Conservation (phyloP, 495 filamentous ascomycete genomes). For the Penicillium macrosclerotiorum region DNA sequence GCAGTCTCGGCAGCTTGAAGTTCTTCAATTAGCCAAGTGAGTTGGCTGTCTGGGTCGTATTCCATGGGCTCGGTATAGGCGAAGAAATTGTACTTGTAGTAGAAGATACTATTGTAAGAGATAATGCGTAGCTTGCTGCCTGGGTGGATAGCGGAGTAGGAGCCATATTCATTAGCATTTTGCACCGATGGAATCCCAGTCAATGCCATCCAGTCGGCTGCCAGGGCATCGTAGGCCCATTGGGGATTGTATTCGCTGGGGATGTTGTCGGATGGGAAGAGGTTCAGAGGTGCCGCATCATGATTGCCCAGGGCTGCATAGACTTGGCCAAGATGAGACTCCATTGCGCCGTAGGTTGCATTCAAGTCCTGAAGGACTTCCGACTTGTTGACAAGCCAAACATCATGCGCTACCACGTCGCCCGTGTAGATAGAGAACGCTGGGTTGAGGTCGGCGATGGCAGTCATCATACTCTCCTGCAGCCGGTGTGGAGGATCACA, state of each 20-base stretch:
- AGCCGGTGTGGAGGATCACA: constrained; percentile 52
- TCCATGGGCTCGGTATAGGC: constrained; percentile 49
- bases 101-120: constrained; percentile 57
- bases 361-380: constrained; percentile 43
- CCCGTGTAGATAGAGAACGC: constrained; percentile 32
- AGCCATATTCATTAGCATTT: constrained; percentile 41
- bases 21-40: constrained; percentile 50
- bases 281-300: constrained; percentile 51
- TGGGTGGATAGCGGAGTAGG: constrained; percentile 47
- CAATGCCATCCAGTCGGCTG: constrained; percentile 45
- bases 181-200: constrained; percentile 35
- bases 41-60: constrained; percentile 44
- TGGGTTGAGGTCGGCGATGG: constrained; percentile 33
- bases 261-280: constrained; percentile 41
- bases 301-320: constrained; percentile 56
- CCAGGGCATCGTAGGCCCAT: constrained; percentile 53
- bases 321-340: constrained; percentile 35
- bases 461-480: constrained; percentile 52
- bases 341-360: constrained; percentile 38
- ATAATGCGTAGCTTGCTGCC: constrained; percentile 50
- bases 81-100: constrained; percentile 56
- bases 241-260: constrained; percentile 33
- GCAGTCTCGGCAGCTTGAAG: constrained; percentile 50
- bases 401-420: constrained; percentile 29
- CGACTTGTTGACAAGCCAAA: constrained; percentile 28